Evolutionary conservation across 495 filamentous ascomycete species (phyloP), one percentile per base, ranked within the genome.

Genomic region (Bacidia gigantensis): DNA sequence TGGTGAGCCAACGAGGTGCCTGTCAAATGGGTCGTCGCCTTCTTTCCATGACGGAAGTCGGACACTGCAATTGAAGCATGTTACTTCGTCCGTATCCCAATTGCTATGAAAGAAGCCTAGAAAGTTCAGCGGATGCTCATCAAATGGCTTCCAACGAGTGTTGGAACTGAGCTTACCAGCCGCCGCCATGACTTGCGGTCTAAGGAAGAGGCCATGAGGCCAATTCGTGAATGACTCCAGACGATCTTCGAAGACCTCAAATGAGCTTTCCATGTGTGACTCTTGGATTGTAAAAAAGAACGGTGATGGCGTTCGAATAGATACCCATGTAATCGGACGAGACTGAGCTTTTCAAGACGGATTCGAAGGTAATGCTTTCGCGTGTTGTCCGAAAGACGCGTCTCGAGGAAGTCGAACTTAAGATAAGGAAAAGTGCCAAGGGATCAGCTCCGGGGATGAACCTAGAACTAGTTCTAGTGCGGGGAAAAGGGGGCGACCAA

Each of bases 1-100:
- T 2, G 45, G 50, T 0, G 49, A 21, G 18, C 26, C 49, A 17
- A 40, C 14, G 20, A 51, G 26, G 44, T 58, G 56, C 26, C 54
- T 17, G 2, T 48, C 35, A 21, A 58, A 48, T n/a, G 56, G 56
- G 41, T 58, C 53, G 17, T 44, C 38, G 3, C 50, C n/a, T 9
- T 26, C 12, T 9, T 56, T 21, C 56, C 49, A 59, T 5, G 42
- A 38, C 2, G 41, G 47, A n/a, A 59, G 45, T 7, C 10, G 29
- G 11, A 59, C 39, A 26, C 47, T 29, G 22, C 56, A 59, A 24
- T 53, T 56, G 56, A 56, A 59, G 49, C 53, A 59, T 5, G 49
- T 38, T 2, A 56, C 49, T 5, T 55, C 53, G 45, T 59, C 56
- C 9, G 35, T 44, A 17, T 40, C 45, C 39, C 22, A 35, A 23